Conservation (phyloP, 768 basidiomycete genomes). For the Sarcodon sp. region DNA sequence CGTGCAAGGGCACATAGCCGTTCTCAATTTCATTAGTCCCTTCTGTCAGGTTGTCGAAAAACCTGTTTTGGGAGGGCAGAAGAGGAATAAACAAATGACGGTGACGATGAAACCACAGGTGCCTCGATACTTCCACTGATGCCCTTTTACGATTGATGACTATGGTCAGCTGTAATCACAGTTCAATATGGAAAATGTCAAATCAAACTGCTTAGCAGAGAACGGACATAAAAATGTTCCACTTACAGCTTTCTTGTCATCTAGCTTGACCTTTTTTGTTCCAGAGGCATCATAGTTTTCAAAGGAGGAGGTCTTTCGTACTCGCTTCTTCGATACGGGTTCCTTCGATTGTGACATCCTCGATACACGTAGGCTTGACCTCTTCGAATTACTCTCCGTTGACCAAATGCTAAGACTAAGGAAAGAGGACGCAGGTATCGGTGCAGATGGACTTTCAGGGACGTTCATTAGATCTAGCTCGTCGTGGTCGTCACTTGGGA, state of each 20-base stretch:
- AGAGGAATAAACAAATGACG: conserved; percentile 31
- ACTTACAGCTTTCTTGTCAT: background rate
- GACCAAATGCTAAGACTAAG: background rate
- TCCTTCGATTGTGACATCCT: background rate
- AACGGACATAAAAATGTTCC: background rate
- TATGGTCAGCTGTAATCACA: conserved; percentile 23
- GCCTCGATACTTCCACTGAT: conserved; percentile 26
- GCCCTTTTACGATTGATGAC: conserved; percentile 23
- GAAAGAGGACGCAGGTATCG: background rate
- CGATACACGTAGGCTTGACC: background rate
- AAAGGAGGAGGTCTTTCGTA: background rate
- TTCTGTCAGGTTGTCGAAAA: conserved; percentile 23
- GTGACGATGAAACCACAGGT: conserved; percentile 33
- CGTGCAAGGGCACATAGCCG: conserved; percentile 21
- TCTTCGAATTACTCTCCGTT: background rate
- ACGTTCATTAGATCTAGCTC: background rate
- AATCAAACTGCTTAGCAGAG: background rate
- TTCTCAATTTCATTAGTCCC: conserved; percentile 6
- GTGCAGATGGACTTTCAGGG: background rate
- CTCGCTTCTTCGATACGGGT: background rate
- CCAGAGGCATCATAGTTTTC: background rate
- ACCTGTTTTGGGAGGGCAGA: conserved; percentile 24
- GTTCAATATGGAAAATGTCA: background rate
- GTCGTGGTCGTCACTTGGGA: background rate
- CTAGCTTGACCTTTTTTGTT: background rate